These are phyloP conservation scores for Neofusicoccum parvum DNA, from an alignment of 2,329 filamentous ascomycete genomes.

Conservation along the genomic window DNA sequence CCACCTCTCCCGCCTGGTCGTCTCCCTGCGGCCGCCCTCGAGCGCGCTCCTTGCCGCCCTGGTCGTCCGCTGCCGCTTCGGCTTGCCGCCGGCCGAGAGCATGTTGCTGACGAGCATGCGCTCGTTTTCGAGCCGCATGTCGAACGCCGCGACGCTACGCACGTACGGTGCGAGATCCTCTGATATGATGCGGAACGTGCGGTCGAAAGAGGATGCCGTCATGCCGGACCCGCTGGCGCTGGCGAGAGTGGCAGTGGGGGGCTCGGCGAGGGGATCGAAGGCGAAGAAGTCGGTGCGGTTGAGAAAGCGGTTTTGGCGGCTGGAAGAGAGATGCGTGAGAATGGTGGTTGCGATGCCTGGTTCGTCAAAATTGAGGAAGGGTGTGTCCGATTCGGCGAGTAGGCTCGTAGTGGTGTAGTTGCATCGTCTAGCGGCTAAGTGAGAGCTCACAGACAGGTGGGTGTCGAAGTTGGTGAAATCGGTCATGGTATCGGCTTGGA, in stretches of 20 bases:
- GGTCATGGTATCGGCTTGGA: slow-evolving; percentile 53
- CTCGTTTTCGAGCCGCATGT: slow-evolving; percentile 69
- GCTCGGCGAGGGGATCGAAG: slow-evolving; percentile 55
- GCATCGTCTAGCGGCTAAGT: slow-evolving; percentile 23
- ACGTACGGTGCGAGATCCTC: slow-evolving; percentile 87
- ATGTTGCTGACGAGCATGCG: slow-evolving; percentile 65
- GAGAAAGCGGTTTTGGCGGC: slow-evolving; percentile 28
- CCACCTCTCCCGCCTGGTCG: slow-evolving; percentile 71
- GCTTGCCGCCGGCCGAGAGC: slow-evolving; percentile 59
- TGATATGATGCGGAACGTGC: slow-evolving; percentile 65
- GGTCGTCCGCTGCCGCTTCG: slow-evolving; percentile 69
- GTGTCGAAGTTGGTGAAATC: slow-evolving; percentile 49
- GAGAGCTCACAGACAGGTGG: slow-evolving; percentile 38
- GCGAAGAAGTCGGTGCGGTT: slow-evolving; percentile 47
- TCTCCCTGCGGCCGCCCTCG: slow-evolving; percentile 70
- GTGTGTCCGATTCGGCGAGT: background rate
- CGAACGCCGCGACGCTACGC: slow-evolving; percentile 79
- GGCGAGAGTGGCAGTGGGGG: slow-evolving; percentile 33
- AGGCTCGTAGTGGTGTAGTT: background rate
- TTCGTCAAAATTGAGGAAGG: background rate
- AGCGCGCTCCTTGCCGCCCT: slow-evolving; percentile 74
- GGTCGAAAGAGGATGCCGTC: slow-evolving; percentile 75
- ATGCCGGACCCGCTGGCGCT: slow-evolving; percentile 48
- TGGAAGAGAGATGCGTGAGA: slow-evolving; percentile 30
- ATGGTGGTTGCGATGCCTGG: slow-evolving; percentile 30